Evolutionary conservation across 2,329 filamentous ascomycete genomes (phyloP), one percentile per base, ranked within the genome.

Genomic region (Colletotrichum chrysophilum): DNA sequence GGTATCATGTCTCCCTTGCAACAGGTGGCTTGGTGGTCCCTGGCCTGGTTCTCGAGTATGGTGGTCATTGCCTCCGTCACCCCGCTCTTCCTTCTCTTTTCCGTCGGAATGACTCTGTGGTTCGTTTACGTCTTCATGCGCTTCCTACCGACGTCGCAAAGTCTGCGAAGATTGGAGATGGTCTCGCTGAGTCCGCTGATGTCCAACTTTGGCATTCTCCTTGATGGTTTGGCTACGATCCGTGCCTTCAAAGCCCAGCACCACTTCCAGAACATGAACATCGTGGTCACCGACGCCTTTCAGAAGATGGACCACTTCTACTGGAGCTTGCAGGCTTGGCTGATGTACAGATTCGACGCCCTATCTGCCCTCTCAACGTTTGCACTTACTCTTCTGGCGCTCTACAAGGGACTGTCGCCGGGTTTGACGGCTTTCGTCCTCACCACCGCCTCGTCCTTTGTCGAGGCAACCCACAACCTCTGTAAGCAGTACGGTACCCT

Each of bases 251-350:
- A 90, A 65, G 95, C 94, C 1, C 93, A 98, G 79, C 86, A 90
- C 5, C 92, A 94, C 68, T 98, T 98, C 80, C 95, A 97, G 81
- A 90, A 93, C 77, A 91, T 93, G 66, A 95, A 97, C 68, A 93
- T 98, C 38, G 87, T 89, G 3, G 95, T 96, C 1, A 95, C 96
- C 0, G 96, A 98, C 81, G 92, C 93, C 21, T 98, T 98, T 81
- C 96, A 98, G 83, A 95, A 95, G 82, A 97, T 98, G 90, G 96
- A 98, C 80, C 96, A 98, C 83, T 98, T 98, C 85, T 98, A 97
- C 85, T 98, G 96, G 94, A 94, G 93, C 74, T 88, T 97, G 58
- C 95, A 97, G 78, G 92, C 92, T 9, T 98, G 96, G 96, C 88
- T 98, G 4, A 93, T 93, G 82, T 95, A 94, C 80, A 92, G 96